These are phyloP conservation scores for Triadica sebifera DNA, from an alignment of 345 rosid genomes.

Conservation along the genomic window DNA sequence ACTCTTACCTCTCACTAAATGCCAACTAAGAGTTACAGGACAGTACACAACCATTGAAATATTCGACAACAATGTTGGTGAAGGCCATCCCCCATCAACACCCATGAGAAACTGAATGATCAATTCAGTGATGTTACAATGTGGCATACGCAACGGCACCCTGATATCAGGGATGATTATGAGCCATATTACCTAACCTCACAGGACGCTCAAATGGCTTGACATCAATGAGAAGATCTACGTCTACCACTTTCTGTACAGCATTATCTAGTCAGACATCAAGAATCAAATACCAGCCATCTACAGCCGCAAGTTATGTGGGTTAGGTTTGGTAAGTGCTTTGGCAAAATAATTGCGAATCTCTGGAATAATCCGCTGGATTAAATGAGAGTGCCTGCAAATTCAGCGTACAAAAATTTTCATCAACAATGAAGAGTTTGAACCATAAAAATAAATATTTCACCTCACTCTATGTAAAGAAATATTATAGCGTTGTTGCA, in stretches of 20 bases:
- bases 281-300: slow-evolving; percentile 33
- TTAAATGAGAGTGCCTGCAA: slow-evolving; percentile 60
- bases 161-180: slow-evolving; percentile 20
- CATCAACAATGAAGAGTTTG: not conserved
- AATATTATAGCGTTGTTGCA: not conserved
- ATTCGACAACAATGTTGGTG: slow-evolving; percentile 6
- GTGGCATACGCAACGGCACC: slow-evolving; percentile 16
- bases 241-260: slow-evolving; percentile 48
- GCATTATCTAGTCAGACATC: slow-evolving; percentile 35
- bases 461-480: not conserved
- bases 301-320: slow-evolving; percentile 57
- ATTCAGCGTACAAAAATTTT: not conserved
- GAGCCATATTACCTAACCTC: slow-evolving; percentile 27
- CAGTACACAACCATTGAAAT: slow-evolving; percentile 15
- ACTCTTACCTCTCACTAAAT: not conserved
- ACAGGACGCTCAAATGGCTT: slow-evolving; percentile 21
- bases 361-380: slow-evolving; percentile 73
- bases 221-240: slow-evolving; percentile 25
- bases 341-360: slow-evolving; percentile 70
- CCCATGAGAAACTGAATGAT: slow-evolving; percentile 19
- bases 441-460: not conserved
- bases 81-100: slow-evolving; percentile 20
- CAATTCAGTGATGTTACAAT: not conserved
- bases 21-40: slow-evolving; percentile 1
- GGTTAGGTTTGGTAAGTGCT: slow-evolving; percentile 66